Percentiles rank a stretch among this genome's conserved stretches.
Evolutionary conservation across 495 filamentous ascomycete species (phyloP).

Genomic region (Penicillium paradoxum): DNA sequence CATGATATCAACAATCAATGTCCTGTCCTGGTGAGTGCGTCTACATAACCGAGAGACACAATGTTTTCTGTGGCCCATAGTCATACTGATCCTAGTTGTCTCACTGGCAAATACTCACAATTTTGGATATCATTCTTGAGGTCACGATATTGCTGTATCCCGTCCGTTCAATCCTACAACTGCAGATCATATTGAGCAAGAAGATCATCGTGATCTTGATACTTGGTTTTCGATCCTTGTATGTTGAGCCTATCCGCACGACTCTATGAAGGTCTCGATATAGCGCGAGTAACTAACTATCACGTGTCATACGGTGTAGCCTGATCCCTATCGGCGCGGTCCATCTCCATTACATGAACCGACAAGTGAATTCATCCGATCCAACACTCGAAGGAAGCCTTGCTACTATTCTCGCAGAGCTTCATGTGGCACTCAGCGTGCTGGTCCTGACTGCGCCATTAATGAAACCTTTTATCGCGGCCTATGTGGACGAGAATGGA

Average conservation of each 20-base stretch:
- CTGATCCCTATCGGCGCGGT: slow-evolving; percentile 22
- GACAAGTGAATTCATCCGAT: slow-evolving; percentile 13
- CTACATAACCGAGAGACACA: too few species aligned
- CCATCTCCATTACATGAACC: slow-evolving; percentile 17
- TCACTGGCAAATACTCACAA: slow-evolving; percentile 22
- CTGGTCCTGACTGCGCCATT: slow-evolving; percentile 20
- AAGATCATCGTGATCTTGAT: slow-evolving; percentile 15
- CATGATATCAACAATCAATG: slow-evolving; percentile 16
- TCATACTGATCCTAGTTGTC: slow-evolving; percentile 7
- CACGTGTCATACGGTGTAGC: neutral
- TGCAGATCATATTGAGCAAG: slow-evolving; percentile 11
- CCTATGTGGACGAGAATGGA: slow-evolving; percentile 29
- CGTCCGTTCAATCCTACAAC: slow-evolving; percentile 4
- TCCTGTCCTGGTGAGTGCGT: slow-evolving; percentile 5
- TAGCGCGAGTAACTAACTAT: neutral
- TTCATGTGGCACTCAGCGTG: slow-evolving; percentile 22
- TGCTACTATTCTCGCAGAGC: slow-evolving; percentile 16
- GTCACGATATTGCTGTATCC: slow-evolving; percentile 15
- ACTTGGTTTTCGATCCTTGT: slow-evolving; percentile 21
- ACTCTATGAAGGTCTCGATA: neutral
- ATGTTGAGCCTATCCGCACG: neutral
- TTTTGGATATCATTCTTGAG: slow-evolving; percentile 22
- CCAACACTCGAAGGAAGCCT: slow-evolving; percentile 17
- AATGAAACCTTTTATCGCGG: slow-evolving; percentile 37
- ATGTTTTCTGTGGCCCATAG: too few species aligned